Base-by-base conservation (phyloP, 495 filamentous ascomycete genomes). In the Diplogelasinospora grovesii region DNA sequence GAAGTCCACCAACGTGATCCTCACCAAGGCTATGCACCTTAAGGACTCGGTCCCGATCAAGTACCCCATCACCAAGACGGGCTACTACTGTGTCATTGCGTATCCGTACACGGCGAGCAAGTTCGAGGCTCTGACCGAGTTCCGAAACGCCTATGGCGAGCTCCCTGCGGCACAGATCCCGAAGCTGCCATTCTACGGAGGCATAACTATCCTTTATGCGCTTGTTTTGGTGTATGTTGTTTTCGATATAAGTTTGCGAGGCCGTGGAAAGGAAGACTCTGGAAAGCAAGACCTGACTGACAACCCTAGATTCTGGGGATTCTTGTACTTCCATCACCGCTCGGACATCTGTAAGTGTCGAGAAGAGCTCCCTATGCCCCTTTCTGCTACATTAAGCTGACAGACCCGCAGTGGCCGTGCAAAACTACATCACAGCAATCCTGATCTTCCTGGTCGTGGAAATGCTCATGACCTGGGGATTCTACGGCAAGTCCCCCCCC, bases 351-450 rank as follows among this genome's bases (percentile, higher is more conserved):
- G 83, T 85, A 69, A 60, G 82, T 59, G 19, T 26, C 23, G 15
- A 2, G 11, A 14, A 13, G 11, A 10, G 3, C 16, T 32, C 7
- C 9, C 8, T 19, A 11, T 7, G 15, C 30, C 11, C 9, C 40
- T 22, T 15, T 23, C 18, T 28, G 23, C n/a, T n/a, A n/a, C n/a
- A n/a, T n/a, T n/a, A n/a, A 16, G 42, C 70, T 78, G 59, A 74
- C 49, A 20, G 5, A 29, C n/a, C 15, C 25, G 11, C 49, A 87
- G 81, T 98, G 48, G 82, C 92, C 11, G 92, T 99, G n/a, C 92
- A 99, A 61, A 97, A 99, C 60, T 97, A 99, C 61, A 96, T 99
- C 52, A 97, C 93, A 5, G 92, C 92, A 11, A 99, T 96, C 46
- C 68, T 99, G 23, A 79, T 90, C 28, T 97, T 99, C 70, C 73